phyloP scores from a whole-genome alignment of 2,329 filamentous ascomycete species.

The Trichoderma aggressivum region DNA sequence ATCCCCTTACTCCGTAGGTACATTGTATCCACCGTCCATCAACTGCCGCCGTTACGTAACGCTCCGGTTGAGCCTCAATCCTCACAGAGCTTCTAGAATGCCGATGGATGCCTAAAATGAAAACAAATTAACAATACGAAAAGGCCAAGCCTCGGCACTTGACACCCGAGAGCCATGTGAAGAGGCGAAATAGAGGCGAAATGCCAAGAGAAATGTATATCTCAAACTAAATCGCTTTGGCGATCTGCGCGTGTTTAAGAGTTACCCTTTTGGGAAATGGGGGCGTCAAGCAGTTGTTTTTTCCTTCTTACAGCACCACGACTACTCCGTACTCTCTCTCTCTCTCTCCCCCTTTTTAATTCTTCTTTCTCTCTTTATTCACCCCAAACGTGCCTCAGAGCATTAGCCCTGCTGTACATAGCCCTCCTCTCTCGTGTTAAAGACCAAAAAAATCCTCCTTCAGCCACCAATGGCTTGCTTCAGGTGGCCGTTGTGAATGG shows the following conservation, averaged over 20 bases:
- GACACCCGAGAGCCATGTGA: background rate
- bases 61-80: background rate
- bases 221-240: slow-evolving; percentile 1
- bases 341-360: background rate
- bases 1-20: no score
- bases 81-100: background rate
- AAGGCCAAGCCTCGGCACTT: slow-evolving; percentile 1
- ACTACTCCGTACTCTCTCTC: background rate
- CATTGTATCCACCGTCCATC: background rate
- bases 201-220: slow-evolving; percentile 6
- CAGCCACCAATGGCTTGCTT: background rate
- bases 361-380: background rate
- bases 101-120: background rate
- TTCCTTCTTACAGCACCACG: no score
- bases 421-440: background rate
- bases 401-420: background rate
- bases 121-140: background rate
- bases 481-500: background rate
- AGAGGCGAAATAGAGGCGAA: background rate
- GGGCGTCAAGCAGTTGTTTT: background rate
- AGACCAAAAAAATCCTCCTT: background rate
- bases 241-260: background rate
- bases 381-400: background rate
- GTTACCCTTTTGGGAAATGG: slow-evolving; percentile 1
- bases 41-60: background rate